Base-by-base conservation (phyloP, 2,329 filamentous ascomycete species). In the Lasiodiplodia theobromae region DNA sequence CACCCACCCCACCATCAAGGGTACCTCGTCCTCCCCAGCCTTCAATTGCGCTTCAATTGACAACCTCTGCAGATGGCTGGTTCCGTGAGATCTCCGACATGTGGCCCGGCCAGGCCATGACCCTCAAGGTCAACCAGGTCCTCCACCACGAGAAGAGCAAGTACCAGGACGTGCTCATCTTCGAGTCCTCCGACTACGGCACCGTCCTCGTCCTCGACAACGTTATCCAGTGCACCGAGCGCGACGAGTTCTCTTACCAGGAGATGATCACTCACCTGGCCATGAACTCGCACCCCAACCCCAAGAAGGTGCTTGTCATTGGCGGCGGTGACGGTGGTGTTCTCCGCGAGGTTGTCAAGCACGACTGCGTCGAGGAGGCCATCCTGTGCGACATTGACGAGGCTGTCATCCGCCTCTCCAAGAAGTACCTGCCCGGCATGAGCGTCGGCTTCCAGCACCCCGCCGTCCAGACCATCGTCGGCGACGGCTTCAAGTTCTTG, bases 201-300 rank as follows among this genome's bases (percentile, higher is more conserved):
- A 97, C 90, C 79, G 95, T 98, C 71, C 88, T 99, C 69, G 95
- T 99, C 72, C 89, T 99, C 74, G 96, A 99, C 88, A 98, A 98
- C 81, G 96, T 97, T 81, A 97, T 99, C 82, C 96, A 99, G 85
- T 94, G 91, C 88, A 98, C 96, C 75, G 96, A 99, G 89, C 91
- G 95, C 73, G 94, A 99, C 80, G 96, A 99, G 86, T 99, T 98
- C 87, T 93, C 94, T 81, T 97, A 97, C 89, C 96, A 99, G 87
- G 96, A 99, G 89, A 99, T 99, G 96, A 99, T 99, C 84, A 94
- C 95, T 75, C 94, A 99, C 85, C 88, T 99, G 74, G 96, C 94
- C 84, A 93, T 99, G 91, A 96, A 97, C 89, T 93, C 95, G 66
- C 96, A 99, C 89, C 96, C 96, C 75, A 90, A 97, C 87, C 96